Base-by-base conservation (phyloP, 495 filamentous ascomycete species). In the Neohortaea acidophila region DNA sequence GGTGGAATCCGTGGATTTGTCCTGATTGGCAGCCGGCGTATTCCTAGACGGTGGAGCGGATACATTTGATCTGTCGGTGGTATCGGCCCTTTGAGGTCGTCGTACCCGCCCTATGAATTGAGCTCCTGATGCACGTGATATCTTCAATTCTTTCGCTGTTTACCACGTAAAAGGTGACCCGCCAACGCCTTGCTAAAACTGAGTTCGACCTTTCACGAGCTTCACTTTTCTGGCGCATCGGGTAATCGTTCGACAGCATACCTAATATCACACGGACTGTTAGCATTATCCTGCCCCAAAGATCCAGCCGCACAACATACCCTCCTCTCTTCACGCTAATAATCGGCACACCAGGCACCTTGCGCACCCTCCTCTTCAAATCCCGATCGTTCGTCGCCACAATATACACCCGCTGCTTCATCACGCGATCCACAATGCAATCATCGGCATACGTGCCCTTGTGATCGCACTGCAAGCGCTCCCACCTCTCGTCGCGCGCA, bases 401-500 rank as follows among this genome's bases (percentile, higher is more conserved):
- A 45, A 93, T 78, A 57, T 92, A 92, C 24, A 91, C 76, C 49
- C 77, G 72, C 49, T 79, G 74, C 57, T 77, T 79, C 49, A 72
- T 70, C 17, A 91, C 74, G 18, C 86, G 66, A 55, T 94, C 87
- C 11, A 94, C 86, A 7, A 96, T 70, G 52, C 85, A 94, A 46
- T 94, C 85, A 67, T 93, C 85, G n/a, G 85, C 85, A 65, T 92
- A 94, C 2, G 77, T 76, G 9, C 86, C 86, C 58, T 80, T 79
- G 59, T 94, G 87, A 51, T 83, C 79, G 55, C 87, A 96, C 46
- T 73, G 68, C 23, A 94, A 52, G 34, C 86, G 61, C 52, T 86
- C 77, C 64, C 83, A 94, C 37, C 89, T 61, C 51, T 91, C 83
- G 53, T 97, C 91, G 41, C 84, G 72, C n/a, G 91, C 89, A 34